Evolutionary conservation across 1,284 basidiomycete species (phyloP).

Genomic region (Leccinum pachyderme): DNA sequence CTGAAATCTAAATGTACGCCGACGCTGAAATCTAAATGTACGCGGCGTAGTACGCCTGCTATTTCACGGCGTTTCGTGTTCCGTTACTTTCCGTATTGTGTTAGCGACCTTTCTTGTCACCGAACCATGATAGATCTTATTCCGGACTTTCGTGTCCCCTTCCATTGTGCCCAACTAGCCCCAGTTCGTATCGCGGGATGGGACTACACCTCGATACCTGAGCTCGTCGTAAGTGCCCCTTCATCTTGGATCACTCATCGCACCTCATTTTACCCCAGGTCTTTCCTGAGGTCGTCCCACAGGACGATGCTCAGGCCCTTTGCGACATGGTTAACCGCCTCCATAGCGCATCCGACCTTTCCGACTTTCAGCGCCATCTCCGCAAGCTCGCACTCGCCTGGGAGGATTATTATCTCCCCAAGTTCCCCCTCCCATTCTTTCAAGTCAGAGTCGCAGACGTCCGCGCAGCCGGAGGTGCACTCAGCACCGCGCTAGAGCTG

Average conservation of each 20-base stretch:
- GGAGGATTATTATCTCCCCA: constrained; percentile 34
- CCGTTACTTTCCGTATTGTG: constrained; percentile 14
- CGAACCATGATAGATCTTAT: constrained; percentile 21
- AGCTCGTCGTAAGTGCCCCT: constrained; percentile 26
- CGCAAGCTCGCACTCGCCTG: constrained; percentile 29
- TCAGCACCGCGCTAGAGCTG: constrained; percentile 30
- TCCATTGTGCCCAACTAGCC: constrained; percentile 28
- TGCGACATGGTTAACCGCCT: constrained; percentile 16
- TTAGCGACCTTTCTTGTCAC: constrained; percentile 1
- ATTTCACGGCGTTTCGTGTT: background rate
- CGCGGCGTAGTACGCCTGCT: no score
- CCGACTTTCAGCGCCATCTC: constrained; percentile 22
- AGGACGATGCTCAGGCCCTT: constrained; percentile 24
- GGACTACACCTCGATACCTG: constrained; percentile 27
- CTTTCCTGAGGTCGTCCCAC: constrained; percentile 21
- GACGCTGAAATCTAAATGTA: no score
- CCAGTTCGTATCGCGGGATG: constrained; percentile 27
- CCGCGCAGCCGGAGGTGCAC: constrained; percentile 29
- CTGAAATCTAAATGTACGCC: no score
- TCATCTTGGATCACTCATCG: constrained; percentile 13
- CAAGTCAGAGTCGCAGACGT: constrained; percentile 34
- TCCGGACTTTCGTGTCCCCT: constrained; percentile 28
- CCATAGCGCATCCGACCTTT: constrained; percentile 16
- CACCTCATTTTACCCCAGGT: constrained; percentile 10
- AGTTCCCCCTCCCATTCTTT: constrained; percentile 32